Percentiles rank a stretch among this genome's conserved stretches.
Conservation (phyloP, 208 protist species). For the Crithidia sp. region DNA sequence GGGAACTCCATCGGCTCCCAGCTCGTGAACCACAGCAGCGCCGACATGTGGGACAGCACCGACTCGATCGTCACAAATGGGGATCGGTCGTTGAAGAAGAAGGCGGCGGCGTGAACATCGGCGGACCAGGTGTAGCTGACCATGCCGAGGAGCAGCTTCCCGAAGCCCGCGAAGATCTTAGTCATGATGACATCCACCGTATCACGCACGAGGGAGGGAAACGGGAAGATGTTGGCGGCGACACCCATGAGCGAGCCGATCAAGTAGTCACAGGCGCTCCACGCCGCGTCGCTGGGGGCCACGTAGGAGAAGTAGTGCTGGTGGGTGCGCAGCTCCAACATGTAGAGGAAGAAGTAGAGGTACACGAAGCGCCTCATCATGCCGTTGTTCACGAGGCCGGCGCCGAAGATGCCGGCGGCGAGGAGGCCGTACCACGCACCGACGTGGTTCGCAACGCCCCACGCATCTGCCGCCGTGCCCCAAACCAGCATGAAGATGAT, state of each 20-base stretch:
- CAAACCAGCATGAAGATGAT: constrained; percentile 31
- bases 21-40: constrained; percentile 45
- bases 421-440: constrained; percentile 35
- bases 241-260: constrained; percentile 31
- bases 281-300: constrained; percentile 26
- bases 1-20: constrained; percentile 50
- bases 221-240: constrained; percentile 34
- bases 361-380: constrained; percentile 37
- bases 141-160: constrained; percentile 41
- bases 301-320: constrained; percentile 16
- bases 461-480: constrained; percentile 11
- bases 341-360: constrained; percentile 42
- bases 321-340: constrained; percentile 37
- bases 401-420: constrained; percentile 30
- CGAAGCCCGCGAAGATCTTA: constrained; percentile 28
- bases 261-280: constrained; percentile 23
- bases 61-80: constrained; percentile 39
- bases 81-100: constrained; percentile 40
- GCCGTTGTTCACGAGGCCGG: constrained; percentile 22
- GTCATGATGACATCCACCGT: constrained; percentile 29
- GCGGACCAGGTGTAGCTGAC: constrained; percentile 27
- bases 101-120: constrained; percentile 34
- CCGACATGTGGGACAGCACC: constrained; percentile 26
- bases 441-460: constrained; percentile 24
- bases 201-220: constrained; percentile 16